Evolutionary conservation across 2,329 filamentous ascomycete genomes (phyloP).

Genomic region (Chalara sp.): DNA sequence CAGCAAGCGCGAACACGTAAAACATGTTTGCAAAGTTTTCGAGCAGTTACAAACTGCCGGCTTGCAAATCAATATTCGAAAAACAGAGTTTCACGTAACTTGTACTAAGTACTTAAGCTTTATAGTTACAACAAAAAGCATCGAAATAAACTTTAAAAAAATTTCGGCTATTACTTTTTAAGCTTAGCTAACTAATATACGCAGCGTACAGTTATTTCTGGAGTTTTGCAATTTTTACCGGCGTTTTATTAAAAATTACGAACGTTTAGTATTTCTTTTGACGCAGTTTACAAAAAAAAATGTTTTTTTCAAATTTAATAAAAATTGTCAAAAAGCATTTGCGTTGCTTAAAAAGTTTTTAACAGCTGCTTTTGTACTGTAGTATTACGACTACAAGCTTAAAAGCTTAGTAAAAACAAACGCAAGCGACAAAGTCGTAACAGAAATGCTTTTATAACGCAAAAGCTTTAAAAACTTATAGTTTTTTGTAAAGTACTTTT

Average conservation of each 20-base stretch:
- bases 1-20: not conserved
- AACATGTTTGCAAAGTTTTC: not conserved
- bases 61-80: conserved; percentile 3
- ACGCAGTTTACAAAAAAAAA: not conserved
- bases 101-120: conserved; percentile 5
- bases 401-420: not conserved
- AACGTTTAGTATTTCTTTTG: not conserved
- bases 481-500: too few relatives aligned
- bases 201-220: not conserved
- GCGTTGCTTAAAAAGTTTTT: too few relatives aligned
- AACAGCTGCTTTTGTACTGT: too few relatives aligned
- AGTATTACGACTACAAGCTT: too few relatives aligned
- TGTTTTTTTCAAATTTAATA: not conserved
- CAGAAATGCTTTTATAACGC: not conserved
- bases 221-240: not conserved
- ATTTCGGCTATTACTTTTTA: too few relatives aligned
- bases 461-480: too few relatives aligned
- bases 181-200: not conserved
- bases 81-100: not conserved
- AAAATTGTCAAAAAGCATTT: too few relatives aligned
- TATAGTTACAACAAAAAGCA: conserved; percentile 1
- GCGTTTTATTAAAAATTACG: not conserved
- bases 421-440: not conserved
- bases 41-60: not conserved
- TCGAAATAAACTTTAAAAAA: conserved; percentile 1